phyloP scores from a whole-genome alignment of 208 protist species.

The Trypanosoma cruzi region DNA sequence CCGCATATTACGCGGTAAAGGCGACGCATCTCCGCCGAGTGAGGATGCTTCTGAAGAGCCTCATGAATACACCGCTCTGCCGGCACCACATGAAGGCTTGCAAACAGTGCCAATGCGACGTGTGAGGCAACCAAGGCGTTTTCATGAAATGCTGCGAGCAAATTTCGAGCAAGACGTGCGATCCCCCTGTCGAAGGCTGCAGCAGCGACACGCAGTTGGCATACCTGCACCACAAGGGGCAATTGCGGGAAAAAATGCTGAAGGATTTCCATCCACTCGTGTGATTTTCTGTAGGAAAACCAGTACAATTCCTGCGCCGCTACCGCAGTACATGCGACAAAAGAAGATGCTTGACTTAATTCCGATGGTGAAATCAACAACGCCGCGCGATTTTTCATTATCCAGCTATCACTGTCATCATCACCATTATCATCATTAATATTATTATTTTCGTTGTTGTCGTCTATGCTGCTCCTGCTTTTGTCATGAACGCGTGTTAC shows the following conservation, averaged over 20 bases:
- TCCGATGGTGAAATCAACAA: slow-evolving; percentile 3
- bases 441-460: neutral
- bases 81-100: slow-evolving; percentile 23
- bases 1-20: slow-evolving; percentile 17
- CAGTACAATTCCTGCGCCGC: slow-evolving; percentile 23
- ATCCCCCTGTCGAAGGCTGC: slow-evolving; percentile 17
- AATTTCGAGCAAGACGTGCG: slow-evolving; percentile 1
- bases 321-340: neutral
- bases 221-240: slow-evolving; percentile 4
- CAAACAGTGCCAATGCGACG: slow-evolving; percentile 19
- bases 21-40: slow-evolving; percentile 24
- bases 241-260: slow-evolving; percentile 15
- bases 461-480: neutral
- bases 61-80: slow-evolving; percentile 24
- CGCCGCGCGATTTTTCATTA: neutral
- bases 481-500: neutral
- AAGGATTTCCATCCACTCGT: slow-evolving; percentile 18
- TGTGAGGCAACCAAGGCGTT: slow-evolving; percentile 18
- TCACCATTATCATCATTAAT: neutral
- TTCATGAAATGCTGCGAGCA: neutral
- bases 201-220: slow-evolving; percentile 20
- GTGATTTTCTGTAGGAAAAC: neutral
- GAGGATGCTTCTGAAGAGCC: slow-evolving; percentile 23
- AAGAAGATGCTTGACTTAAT: neutral
- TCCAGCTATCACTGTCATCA: slow-evolving; percentile 4